These are phyloP conservation scores for Talaromyces proteolyticus DNA, from an alignment of 495 filamentous ascomycete species.

Conservation along the genomic window DNA sequence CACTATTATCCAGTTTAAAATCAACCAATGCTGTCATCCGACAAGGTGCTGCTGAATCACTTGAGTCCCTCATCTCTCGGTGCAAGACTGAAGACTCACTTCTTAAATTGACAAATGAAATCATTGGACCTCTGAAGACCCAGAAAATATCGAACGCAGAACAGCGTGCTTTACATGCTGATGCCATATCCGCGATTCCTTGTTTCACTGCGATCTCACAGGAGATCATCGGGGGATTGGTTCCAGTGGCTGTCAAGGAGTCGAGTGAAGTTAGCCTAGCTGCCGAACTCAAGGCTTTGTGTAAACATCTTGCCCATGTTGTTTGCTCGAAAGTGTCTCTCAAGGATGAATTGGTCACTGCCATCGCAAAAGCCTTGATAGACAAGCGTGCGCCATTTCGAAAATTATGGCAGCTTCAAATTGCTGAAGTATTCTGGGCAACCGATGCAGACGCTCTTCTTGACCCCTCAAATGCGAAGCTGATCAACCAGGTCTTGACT, in stretches of 20 bases:
- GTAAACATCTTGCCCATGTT: constrained; percentile 52
- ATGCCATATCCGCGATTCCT: constrained; percentile 64
- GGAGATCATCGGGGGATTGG: constrained; percentile 61
- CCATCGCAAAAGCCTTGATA: constrained; percentile 70
- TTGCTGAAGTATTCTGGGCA: constrained; percentile 68
- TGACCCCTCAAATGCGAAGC: constrained; percentile 34
- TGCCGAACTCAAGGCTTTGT: constrained; percentile 66
- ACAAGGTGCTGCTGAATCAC: constrained; percentile 66
- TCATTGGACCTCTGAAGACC: constrained; percentile 69
- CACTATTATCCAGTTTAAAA: constrained; percentile 79
- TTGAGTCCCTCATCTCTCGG: constrained; percentile 53
- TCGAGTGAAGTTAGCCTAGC: constrained; percentile 75
- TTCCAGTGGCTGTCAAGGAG: constrained; percentile 65
- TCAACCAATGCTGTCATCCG: constrained; percentile 77
- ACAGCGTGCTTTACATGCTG: constrained; percentile 71
- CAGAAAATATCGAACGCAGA: constrained; percentile 77
- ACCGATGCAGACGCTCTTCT: constrained; percentile 34
- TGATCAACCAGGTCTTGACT: constrained; percentile 46
- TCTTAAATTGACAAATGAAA: constrained; percentile 64
- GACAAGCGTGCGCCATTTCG: constrained; percentile 79
- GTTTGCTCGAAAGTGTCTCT: constrained; percentile 51
- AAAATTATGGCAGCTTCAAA: constrained; percentile 71
- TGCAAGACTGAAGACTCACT: constrained; percentile 52
- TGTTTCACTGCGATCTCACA: constrained; percentile 49
- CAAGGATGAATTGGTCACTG: constrained; percentile 58